Base-by-base conservation (phyloP, 2,329 filamentous ascomycete genomes). In the Sporothrix curviconia region DNA sequence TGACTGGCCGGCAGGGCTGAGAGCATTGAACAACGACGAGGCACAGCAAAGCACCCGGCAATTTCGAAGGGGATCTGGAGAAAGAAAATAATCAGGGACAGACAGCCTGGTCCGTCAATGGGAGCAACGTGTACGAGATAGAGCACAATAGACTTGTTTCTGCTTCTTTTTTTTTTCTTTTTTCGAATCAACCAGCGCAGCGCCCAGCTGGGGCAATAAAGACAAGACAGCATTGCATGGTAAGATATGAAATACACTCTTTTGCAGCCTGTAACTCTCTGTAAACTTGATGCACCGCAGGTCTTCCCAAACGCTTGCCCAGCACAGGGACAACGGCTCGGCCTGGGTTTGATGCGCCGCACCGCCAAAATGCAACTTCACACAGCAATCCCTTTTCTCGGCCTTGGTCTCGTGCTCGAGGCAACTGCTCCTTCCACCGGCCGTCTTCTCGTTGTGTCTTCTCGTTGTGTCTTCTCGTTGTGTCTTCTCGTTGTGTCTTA, bases 331-430 rank as follows among this genome's bases (percentile, higher is more conserved):
- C 34, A 36, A 50, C 50, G 56, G 49, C 56, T 37, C 56, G 37
- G 42, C 6, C 30, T 50, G 32, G 14, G 56, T 58, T 58, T 58
- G 56, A 58, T 53, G 42, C 40, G 32, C 56, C 42, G 36, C 55
- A 22, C 19, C 49, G 52, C 42, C 52, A 55, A 39, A 55, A 55
- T 47, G 42, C 42, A 39, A 37, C 28, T 30, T 19, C 7, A 24
- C n/a, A 30, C 36, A 11, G n/a, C n/a, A n/a, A n/a, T n/a, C n/a
- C 28, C 5, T 25, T 15, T 30, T 36, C 7, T 30, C 24, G 15
- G n/a, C 6, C 46, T 19, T 3, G 12, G 37, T 43, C n/a, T 32
- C 28, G 30, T 50, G 46, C 30, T 50, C 46, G 46, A 15, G 34
- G 30, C 46, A 12, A 34, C 46, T 22, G 30, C 32, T 19, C 28